Evolutionary conservation across 2,329 filamentous ascomycete species (phyloP).

Genomic region (Fusarium poae): DNA sequence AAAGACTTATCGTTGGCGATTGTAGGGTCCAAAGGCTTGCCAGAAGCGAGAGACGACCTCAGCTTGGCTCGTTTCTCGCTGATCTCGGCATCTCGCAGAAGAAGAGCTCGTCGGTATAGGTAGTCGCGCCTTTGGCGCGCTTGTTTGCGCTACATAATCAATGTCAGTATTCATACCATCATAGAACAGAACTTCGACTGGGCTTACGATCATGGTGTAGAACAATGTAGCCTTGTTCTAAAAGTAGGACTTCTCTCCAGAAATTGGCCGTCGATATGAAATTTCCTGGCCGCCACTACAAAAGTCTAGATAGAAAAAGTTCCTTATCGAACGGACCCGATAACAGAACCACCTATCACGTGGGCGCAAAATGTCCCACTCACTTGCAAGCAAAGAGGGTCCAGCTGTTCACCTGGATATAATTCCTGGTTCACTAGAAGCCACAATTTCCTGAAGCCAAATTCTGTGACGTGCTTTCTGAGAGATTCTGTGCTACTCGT

Average conservation of each 20-base stretch:
- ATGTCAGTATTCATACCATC: conserved; percentile 37
- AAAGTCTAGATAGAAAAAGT: conserved; percentile 46
- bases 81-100: conserved; percentile 91
- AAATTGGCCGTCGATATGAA: conserved; percentile 26
- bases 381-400: conserved; percentile 49
- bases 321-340: conserved; percentile 51
- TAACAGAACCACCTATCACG: conserved; percentile 55
- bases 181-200: too few species aligned
- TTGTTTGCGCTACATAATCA: conserved; percentile 55
- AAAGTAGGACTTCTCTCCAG: conserved; percentile 19
- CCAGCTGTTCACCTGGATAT: conserved; percentile 45
- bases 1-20: conserved; percentile 89
- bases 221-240: conserved; percentile 7
- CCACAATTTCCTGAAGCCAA: conserved; percentile 42
- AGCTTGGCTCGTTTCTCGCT: conserved; percentile 91
- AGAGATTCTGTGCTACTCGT: conserved; percentile 14
- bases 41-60: conserved; percentile 86
- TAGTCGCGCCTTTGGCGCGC: conserved; percentile 64
- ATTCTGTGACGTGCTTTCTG: conserved; percentile 24
- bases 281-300: conserved; percentile 27
- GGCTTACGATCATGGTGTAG: conserved; percentile 53
- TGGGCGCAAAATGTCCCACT: conserved; percentile 58
- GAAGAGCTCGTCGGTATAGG: conserved; percentile 88
- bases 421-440: conserved; percentile 49
- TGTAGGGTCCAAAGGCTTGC: conserved; percentile 83